These are phyloP conservation scores for Larix kaempferi DNA, from an alignment of 75 land plant genomes.

Conservation along the genomic window DNA sequence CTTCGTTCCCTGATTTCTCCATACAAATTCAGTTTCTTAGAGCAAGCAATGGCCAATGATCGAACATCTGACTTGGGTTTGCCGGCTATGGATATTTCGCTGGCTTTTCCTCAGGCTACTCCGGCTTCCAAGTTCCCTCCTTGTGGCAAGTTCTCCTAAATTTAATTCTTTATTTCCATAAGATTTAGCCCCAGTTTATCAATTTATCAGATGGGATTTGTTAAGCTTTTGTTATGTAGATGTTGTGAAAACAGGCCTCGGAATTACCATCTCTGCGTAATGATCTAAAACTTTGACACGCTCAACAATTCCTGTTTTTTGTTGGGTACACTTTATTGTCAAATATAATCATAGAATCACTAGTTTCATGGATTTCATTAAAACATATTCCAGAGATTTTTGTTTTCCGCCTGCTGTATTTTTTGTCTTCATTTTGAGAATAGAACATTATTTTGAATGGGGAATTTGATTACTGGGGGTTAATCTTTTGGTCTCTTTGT, in stretches of 20 bases:
- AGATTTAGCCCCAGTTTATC: neutral
- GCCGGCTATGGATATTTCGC: conserved; percentile 57
- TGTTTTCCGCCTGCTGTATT: neutral
- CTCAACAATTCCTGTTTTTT: no score
- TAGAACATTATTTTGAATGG: neutral
- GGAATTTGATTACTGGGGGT: neutral
- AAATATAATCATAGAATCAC: no score
- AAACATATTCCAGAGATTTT: no score
- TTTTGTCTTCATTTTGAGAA: neutral
- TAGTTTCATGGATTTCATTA: no score
- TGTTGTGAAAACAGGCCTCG: no score
- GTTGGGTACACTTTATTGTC: no score
- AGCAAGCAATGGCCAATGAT: neutral
- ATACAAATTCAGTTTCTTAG: neutral
- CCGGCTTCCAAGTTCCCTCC: conserved; percentile 79
- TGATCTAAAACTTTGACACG: no score
- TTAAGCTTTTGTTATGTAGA: neutral
- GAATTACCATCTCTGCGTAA: no score
- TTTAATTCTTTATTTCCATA: no score
- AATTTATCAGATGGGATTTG: neutral
- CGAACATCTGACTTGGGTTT: conserved; percentile 23
- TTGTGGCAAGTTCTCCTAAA: conserved; percentile 23
- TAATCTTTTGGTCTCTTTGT: no score
- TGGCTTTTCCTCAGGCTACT: conserved; percentile 88
- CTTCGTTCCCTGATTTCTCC: neutral